Conservation (phyloP, 1,284 basidiomycete species). For the Termitomyces sp. region DNA sequence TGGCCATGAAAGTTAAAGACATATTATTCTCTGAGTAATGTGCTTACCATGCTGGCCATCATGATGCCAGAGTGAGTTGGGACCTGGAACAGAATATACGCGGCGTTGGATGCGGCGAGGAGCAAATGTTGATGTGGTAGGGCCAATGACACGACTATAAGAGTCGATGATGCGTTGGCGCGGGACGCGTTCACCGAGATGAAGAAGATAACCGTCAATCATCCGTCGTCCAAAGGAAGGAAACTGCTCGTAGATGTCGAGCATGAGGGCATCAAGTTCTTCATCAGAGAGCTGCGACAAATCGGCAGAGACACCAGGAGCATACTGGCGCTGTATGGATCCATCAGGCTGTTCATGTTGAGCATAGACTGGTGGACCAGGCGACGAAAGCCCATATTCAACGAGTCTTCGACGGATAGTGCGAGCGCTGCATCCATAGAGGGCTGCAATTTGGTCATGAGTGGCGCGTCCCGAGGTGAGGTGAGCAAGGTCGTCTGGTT, state of each 20-base stretch:
- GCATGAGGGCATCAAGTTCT: conserved; percentile 16
- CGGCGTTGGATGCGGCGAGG: conserved; percentile 23
- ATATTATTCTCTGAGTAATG: neutral
- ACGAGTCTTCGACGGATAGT: neutral
- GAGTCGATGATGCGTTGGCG: neutral
- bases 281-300: conserved; percentile 12
- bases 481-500: neutral
- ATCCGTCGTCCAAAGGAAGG: neutral
- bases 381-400: neutral
- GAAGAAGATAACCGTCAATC: neutral
- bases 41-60: conserved; percentile 27
- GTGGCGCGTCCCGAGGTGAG: neutral
- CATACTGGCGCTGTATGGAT: neutral
- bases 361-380: neutral
- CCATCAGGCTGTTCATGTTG: neutral
- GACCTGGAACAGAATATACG: conserved; percentile 29
- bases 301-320: neutral
- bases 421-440: neutral
- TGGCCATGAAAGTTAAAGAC: neutral
- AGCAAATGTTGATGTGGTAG: conserved; percentile 17
- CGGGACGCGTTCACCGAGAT: neutral
- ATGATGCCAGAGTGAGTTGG: conserved; percentile 26
- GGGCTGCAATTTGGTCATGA: too few species aligned
- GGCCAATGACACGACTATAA: neutral
- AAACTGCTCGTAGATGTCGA: conserved; percentile 11